These are phyloP conservation scores for Cytospora piceicola DNA, from an alignment of 2,329 filamentous ascomycete species.

Conservation along the genomic window DNA sequence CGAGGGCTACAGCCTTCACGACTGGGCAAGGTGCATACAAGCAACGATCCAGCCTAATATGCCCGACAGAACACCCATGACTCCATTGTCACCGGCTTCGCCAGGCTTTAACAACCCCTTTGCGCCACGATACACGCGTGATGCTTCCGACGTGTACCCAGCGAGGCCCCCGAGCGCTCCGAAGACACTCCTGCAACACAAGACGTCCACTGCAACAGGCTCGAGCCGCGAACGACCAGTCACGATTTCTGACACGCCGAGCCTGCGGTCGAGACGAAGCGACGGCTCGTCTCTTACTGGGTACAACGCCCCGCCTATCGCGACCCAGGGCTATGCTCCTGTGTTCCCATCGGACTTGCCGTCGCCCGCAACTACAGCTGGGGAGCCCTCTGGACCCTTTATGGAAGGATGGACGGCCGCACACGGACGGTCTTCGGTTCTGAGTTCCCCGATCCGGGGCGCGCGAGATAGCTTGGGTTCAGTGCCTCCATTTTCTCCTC, in stretches of 20 bases:
- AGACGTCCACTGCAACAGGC: conserved; percentile 52
- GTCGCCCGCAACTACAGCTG: conserved; percentile 57
- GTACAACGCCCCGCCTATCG: conserved; percentile 43
- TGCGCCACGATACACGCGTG: conserved; percentile 44
- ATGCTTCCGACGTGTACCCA: conserved; percentile 47
- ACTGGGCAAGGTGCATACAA: conserved; percentile 62
- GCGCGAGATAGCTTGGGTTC: conserved; percentile 58
- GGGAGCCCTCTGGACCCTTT: conserved; percentile 58
- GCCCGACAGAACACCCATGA: conserved; percentile 49
- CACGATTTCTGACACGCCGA: conserved; percentile 62
- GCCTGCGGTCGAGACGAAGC: conserved; percentile 64
- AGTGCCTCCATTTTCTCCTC: conserved; percentile 43
- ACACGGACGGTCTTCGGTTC: conserved; percentile 60
- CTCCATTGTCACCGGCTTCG: conserved; percentile 57
- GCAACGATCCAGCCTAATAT: conserved; percentile 45
- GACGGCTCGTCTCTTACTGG: conserved; percentile 64
- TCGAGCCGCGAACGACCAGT: conserved; percentile 55
- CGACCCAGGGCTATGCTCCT: conserved; percentile 54
- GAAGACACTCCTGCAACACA: conserved; percentile 49
- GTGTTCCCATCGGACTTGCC: conserved; percentile 59
- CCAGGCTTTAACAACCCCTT: conserved; percentile 61
- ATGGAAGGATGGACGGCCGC: conserved; percentile 65
- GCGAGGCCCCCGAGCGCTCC: conserved; percentile 49
- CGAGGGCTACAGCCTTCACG: conserved; percentile 51
- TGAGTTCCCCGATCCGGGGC: conserved; percentile 60